Conservation (phyloP, 306 rosid species). For the Quercus rubra region DNA sequence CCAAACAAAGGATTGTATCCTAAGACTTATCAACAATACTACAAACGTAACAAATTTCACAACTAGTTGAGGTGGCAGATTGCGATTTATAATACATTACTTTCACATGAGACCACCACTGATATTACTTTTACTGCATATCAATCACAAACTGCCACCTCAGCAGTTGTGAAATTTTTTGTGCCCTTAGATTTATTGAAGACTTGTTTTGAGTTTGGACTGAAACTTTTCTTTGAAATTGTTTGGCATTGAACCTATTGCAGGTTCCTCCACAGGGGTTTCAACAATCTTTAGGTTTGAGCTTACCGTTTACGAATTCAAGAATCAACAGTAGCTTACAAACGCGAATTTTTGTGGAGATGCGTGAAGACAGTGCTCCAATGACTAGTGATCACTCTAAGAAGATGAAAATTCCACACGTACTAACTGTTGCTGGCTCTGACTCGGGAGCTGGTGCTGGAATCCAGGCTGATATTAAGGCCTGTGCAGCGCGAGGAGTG, state of each 20-base stretch:
- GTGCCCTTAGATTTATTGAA: no score
- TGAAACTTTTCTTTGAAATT: background rate
- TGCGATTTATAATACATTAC: no score
- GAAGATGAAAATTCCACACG: slow-evolving; percentile 55
- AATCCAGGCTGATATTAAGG: slow-evolving; percentile 87
- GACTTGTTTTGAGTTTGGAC: no score
- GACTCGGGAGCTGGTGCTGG: slow-evolving; percentile 97
- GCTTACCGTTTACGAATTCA: slow-evolving; percentile 8
- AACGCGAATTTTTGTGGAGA: slow-evolving; percentile 20
- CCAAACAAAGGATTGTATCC: no score
- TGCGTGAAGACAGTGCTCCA: slow-evolving; percentile 29
- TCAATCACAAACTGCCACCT: no score
- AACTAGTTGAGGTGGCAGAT: no score
- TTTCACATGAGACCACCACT: no score
- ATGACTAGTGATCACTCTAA: slow-evolving; percentile 13
- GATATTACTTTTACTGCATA: no score
- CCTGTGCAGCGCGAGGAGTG: slow-evolving; percentile 81
- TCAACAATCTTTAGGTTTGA: slow-evolving; percentile 7
- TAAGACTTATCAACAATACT: no score
- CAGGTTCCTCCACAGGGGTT: slow-evolving; percentile 1
- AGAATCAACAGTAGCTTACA: slow-evolving; percentile 3
- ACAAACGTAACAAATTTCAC: no score
- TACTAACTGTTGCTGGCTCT: slow-evolving; percentile 79
- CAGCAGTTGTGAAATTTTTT: no score
- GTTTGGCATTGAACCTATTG: background rate